Percentiles rank a stretch among this genome's conserved stretches.
Evolutionary conservation across 495 filamentous ascomycete genomes (phyloP).

Genomic region (Neohortaea acidophila): DNA sequence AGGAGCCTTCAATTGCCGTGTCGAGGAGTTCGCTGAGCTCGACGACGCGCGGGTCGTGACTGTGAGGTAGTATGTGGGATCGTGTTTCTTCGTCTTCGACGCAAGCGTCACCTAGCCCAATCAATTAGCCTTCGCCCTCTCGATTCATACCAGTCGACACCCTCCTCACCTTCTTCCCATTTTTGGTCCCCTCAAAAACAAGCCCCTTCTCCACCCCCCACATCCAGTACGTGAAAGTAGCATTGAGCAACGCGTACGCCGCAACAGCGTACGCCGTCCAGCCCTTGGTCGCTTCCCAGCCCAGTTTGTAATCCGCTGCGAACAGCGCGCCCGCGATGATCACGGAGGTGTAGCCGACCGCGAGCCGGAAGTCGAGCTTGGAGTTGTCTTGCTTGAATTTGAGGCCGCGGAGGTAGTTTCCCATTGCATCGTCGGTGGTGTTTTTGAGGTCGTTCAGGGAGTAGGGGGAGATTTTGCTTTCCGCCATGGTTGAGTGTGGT

Average conservation of each 20-base stretch:
- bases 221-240: slow-evolving; percentile 69
- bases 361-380: slow-evolving; percentile 67
- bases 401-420: slow-evolving; percentile 78
- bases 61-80: slow-evolving; percentile 60
- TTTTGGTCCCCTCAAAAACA: slow-evolving; percentile 56
- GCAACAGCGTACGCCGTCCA: slow-evolving; percentile 62
- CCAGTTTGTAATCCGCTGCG: slow-evolving; percentile 77
- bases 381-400: slow-evolving; percentile 66
- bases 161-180: slow-evolving; percentile 36
- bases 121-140: not conserved
- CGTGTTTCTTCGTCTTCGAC: slow-evolving; percentile 54
- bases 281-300: slow-evolving; percentile 68
- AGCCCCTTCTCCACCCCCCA: slow-evolving; percentile 66
- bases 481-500: slow-evolving; percentile 11
- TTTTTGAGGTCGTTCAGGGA: slow-evolving; percentile 83
- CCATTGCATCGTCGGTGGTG: slow-evolving; percentile 83
- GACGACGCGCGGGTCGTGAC: slow-evolving; percentile 34
- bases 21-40: slow-evolving; percentile 14
- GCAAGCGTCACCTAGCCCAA: slow-evolving; percentile 45
- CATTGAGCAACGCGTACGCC: slow-evolving; percentile 68
- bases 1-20: slow-evolving; percentile 42
- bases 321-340: slow-evolving; percentile 65
- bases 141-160: not conserved
- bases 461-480: slow-evolving; percentile 47
- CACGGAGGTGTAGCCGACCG: slow-evolving; percentile 71